Base-by-base conservation (phyloP, 1,284 basidiomycete genomes). In the Cryptococcus sp. region DNA sequence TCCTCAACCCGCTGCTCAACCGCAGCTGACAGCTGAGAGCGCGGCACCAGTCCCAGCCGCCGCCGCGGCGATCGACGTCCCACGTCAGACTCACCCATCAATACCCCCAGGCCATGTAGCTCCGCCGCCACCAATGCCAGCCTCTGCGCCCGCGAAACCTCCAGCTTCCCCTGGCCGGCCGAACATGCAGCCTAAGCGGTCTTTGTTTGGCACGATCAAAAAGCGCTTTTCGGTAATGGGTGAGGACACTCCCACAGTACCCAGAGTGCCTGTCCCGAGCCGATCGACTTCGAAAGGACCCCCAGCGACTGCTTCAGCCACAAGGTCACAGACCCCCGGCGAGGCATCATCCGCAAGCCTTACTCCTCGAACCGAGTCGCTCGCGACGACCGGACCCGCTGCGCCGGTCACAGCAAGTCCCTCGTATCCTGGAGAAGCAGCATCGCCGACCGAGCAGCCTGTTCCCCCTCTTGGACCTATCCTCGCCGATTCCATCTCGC, bases 131-230 rank as follows among this genome's bases (percentile, higher is more conserved):
- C 11, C 58, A 13, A 41, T 30, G 23, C 19, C 45, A 22, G 30
- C 45, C 17, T 39, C 50, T 57, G 20, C 54, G 25, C 16, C 54
- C n/a, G 51, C 40, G 38, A 16, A 50, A 35, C 47, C 63, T 13
- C 27, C 7, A 17, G 30, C 10, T 20, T 42, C 6, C 50, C 19
- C 40, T 8, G 23, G 42, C 17, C 25, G 30, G 22, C 20, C 20
- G 30, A 30, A 41, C 42, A 23, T 45, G 23, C 42, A 64, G 38
- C 49, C 42, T 22, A 65, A 57, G 39, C 49, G 60, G 48, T 65
- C 53, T 35, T 56, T 70, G 41, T 66, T 70, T 46, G 68, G 66
- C 15, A 65, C 68, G 5, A 52, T 70, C 39, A 56, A 50, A 47
- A 70, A 70, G 57, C 41, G 64, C 13, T 58, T 70, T 17, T 61